A percentile compares a stretch with the other conserved stretches of the same genome.
Conservation (phyloP, 768 basidiomycete species). For the Mycena galericulata region DNA sequence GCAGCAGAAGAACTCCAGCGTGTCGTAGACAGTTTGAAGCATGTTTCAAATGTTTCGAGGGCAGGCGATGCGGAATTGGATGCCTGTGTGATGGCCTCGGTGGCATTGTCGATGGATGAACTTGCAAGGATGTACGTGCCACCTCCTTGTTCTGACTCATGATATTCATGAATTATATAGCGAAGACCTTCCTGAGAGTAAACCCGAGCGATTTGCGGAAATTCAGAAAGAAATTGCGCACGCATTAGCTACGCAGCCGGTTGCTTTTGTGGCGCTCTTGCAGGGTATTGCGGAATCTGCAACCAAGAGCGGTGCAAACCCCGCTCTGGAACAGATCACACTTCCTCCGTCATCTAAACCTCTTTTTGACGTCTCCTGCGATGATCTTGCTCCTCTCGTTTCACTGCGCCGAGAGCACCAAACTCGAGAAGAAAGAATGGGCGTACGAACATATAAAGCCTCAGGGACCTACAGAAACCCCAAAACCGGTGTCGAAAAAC, state of each 20-base stretch:
- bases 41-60: neutral
- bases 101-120: no score
- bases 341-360: neutral
- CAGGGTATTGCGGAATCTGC: neutral
- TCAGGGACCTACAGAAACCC: slow-evolving; percentile 8
- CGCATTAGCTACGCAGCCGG: neutral
- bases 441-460: neutral
- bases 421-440: no score
- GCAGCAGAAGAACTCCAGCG: neutral
- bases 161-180: neutral
- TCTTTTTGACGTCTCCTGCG: neutral
- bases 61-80: no score
- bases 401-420: no score
- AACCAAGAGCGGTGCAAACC: no score
- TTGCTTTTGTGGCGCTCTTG: neutral
- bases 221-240: neutral
- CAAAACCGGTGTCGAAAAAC: slow-evolving; percentile 1
- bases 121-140: neutral
- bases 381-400: no score
- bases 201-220: slow-evolving; percentile 11
- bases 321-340: neutral
- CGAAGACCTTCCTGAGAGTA: neutral
- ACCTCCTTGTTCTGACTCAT: neutral
- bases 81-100: no score
- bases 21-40: neutral